Base-by-base conservation (phyloP, 2,329 filamentous ascomycete genomes). In the Phialocephala subalpina region DNA sequence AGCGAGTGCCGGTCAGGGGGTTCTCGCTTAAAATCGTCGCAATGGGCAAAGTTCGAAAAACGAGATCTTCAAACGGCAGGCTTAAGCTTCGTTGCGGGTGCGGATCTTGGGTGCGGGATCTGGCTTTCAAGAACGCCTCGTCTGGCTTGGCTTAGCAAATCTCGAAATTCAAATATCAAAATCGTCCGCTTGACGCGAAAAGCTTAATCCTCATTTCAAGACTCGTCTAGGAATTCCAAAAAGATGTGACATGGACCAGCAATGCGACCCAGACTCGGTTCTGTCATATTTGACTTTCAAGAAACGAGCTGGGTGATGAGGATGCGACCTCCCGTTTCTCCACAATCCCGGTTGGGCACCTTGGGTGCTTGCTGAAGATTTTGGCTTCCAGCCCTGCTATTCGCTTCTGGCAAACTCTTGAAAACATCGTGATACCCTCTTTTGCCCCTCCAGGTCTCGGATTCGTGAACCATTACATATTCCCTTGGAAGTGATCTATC, bases 401-500 rank as follows among this genome's bases (percentile, higher is more conserved):
- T 73, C 67, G 70, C 67, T 55, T 64, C 56, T 49, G 33, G 47
- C 42, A 56, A 61, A 58, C 58, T 35, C 65, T 63, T 62, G 49
- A 55, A 55, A 67, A 66, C 59, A 55, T 63, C 67, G 63, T 69
- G 68, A 70, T 58, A 56, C 63, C 63, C 55, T 33, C 55, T 59
- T 47, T 57, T 58, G 35, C 25, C 53, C 42, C 60, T 67, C 64
- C 58, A 53, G 35, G 58, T 53, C 63, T 67, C 60, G 40, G 47
- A 67, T 56, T 60, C 63, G 67, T 60, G 62, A 70, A 68, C 66
- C 69, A 69, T 69, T 20, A 40, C 11, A 56, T 25, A 56, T 25
- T 52, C 59, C 66, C 69, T 52, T 57, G 64, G 47, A 49, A 57
- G 56, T 66, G 65, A 70, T 65, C 67, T 69, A 59, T 67, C 66